A percentile compares a stretch with the other conserved stretches of the same genome.
Evolutionary conservation across 345 rosid species (phyloP).

Genomic region (Salix koriyanagi): DNA sequence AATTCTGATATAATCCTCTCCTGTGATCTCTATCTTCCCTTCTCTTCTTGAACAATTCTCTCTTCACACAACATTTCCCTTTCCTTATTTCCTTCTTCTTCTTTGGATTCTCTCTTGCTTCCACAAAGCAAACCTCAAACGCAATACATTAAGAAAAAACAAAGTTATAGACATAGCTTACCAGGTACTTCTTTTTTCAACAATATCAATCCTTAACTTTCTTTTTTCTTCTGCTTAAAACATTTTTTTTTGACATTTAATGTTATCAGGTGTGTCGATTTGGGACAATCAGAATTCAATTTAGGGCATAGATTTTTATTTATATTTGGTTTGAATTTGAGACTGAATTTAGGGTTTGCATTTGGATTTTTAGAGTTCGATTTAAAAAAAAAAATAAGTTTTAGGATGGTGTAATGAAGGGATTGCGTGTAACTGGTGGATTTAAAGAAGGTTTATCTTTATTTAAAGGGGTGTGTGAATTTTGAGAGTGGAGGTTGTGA

Average conservation of each 20-base stretch:
- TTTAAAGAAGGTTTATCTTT: neutral
- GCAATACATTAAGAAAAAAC: neutral
- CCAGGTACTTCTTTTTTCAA: slow-evolving; percentile 12
- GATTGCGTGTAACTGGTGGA: neutral
- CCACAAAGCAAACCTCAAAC: neutral
- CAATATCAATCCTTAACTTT: neutral
- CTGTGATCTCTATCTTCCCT: slow-evolving; percentile 4
- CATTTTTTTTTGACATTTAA: neutral
- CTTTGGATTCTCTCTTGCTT: neutral
- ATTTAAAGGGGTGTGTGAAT: slow-evolving; percentile 20
- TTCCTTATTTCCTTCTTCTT: neutral
- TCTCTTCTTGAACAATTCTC: slow-evolving; percentile 9
- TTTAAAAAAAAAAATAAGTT: neutral
- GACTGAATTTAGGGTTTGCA: neutral
- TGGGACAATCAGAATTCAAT: slow-evolving; percentile 10
- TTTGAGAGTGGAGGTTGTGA: slow-evolving; percentile 7
- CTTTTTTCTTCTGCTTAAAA: neutral
- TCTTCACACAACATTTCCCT: slow-evolving; percentile 6
- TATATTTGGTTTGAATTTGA: neutral
- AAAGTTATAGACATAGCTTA: neutral
- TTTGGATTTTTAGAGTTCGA: neutral
- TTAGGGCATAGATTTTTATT: slow-evolving; percentile 11
- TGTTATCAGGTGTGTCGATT: slow-evolving; percentile 16
- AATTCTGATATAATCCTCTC: slow-evolving; percentile 9
- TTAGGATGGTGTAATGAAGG: neutral